Percentiles rank a stretch among this genome's conserved stretches.
phyloP scores from a whole-genome alignment of 495 filamentous ascomycete species.

The Penicillium malachiteum region DNA sequence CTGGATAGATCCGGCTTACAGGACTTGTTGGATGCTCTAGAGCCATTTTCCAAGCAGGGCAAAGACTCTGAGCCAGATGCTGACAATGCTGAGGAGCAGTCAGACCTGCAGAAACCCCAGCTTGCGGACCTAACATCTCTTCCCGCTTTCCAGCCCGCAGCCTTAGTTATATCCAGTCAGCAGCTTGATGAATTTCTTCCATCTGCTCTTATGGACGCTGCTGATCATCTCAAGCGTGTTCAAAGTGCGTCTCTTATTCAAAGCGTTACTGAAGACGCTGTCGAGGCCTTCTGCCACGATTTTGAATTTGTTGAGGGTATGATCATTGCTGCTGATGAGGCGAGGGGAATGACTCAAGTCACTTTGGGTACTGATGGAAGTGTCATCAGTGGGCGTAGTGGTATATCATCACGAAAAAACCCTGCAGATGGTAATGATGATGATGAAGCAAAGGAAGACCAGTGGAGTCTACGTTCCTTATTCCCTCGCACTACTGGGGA shows the following conservation, averaged over 20 bases:
- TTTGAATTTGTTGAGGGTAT: slow-evolving; percentile 84
- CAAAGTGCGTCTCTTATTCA: slow-evolving; percentile 66
- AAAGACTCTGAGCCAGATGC: slow-evolving; percentile 14
- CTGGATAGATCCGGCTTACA: slow-evolving; percentile 71
- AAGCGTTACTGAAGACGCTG: slow-evolving; percentile 78
- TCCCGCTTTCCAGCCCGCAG: slow-evolving; percentile 59
- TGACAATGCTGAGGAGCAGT: slow-evolving; percentile 18
- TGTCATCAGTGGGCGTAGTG: slow-evolving; percentile 27
- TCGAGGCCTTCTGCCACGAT: slow-evolving; percentile 81
- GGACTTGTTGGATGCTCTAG: slow-evolving; percentile 64
- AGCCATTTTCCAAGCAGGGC: slow-evolving; percentile 36
- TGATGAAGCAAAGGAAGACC: slow-evolving; percentile 34
- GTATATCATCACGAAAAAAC: slow-evolving; percentile 20
- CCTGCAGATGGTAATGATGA: slow-evolving; percentile 32
- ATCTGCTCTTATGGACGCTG: slow-evolving; percentile 87
- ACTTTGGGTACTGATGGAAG: slow-evolving; percentile 27
- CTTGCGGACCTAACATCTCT: slow-evolving; percentile 54
- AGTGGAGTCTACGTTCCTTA: slow-evolving; percentile 58
- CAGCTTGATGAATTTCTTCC: slow-evolving; percentile 88
- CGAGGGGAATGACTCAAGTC: slow-evolving; percentile 35
- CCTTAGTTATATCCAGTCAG: slow-evolving; percentile 66
- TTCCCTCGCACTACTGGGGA: slow-evolving; percentile 86
- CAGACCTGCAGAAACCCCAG: slow-evolving; percentile 39
- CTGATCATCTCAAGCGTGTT: slow-evolving; percentile 72
- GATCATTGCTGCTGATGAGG: slow-evolving; percentile 60